Base-by-base conservation (phyloP, 192 early-diverging fungal genomes). In the Entomortierella parvispora region DNA sequence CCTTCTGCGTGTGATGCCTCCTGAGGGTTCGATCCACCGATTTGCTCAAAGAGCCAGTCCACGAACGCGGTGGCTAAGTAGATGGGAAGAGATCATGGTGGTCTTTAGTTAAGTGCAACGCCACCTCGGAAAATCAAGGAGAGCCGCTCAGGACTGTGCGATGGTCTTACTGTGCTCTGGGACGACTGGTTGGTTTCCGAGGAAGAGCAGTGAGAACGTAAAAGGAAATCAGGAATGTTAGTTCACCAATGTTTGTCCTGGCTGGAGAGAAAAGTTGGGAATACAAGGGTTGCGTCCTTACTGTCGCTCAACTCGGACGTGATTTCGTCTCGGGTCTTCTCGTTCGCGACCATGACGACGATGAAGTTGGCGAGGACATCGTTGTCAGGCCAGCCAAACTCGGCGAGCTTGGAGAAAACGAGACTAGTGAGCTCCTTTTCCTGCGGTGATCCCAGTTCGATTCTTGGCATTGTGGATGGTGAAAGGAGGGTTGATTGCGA, bases 301-400 rank as follows among this genome's bases (percentile, higher is more conserved):
- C 74, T 68, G 60, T 77, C 74, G 54, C 63, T 68, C 32, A 77
- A 28, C 25, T 68, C 74, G 22, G 52, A 22, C 17, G 55, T 52
- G 23, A 77, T 68, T 6, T 77, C 74, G 3, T 49, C 40, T 31
- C 54, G 62, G 3, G 74, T 57, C 55, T 77, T 77, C 11, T 77
- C 66, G 48, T 77, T 77, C 26, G 74, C 74, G 37, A 77, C 58
- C 74, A 77, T 77, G 54, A 77, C 74, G 9, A 77, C 74, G 22
- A 77, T 68, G 5, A 77, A 77, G 58, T 77, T 77, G 54, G 74
- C 74, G 29, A 77, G 74, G 9, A 68, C 65, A 46, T 68, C 66
- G 32, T 64, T 68, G 59, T 77, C 72, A 7, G 65, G 46, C 64
- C 72, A 77, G 15, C 72, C 72, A 63, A 68, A 68, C 23, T 77